Evolutionary conservation across 192 early-diverging fungal species (phyloP).

Genomic region (Rhizophagus sp.): DNA sequence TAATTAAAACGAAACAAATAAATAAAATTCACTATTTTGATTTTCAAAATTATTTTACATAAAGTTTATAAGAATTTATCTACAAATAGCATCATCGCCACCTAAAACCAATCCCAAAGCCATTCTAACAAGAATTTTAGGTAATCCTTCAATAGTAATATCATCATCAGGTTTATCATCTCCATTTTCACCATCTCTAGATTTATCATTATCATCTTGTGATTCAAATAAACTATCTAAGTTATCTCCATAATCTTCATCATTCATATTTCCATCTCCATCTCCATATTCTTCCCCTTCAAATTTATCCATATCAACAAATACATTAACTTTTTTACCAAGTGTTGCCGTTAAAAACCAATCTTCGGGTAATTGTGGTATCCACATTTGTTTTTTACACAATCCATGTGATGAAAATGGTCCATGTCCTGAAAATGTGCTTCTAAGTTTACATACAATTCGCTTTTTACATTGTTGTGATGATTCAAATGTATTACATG

Average conservation of each 20-base stretch:
- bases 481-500: neutral
- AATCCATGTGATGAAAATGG: conserved; percentile 1
- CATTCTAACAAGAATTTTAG: conserved; percentile 1
- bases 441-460: conserved; percentile 16
- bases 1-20: no score
- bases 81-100: conserved; percentile 5
- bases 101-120: conserved; percentile 4
- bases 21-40: no score
- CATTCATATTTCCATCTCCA: neutral
- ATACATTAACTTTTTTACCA: neutral
- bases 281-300: neutral
- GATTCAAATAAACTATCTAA: neutral
- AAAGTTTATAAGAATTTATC: neutral
- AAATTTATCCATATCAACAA: conserved; percentile 9
- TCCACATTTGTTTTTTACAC: conserved; percentile 2
- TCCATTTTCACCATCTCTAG: neutral
- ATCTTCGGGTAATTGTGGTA: conserved; percentile 14
- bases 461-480: neutral
- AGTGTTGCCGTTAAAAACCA: neutral
- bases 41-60: no score
- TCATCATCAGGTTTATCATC: neutral
- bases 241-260: neutral
- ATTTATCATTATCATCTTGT: neutral
- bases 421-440: conserved; percentile 1
- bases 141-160: neutral